phyloP scores from a whole-genome alignment of 73 alveolate species.

The Symbiodinium pilosum region DNA sequence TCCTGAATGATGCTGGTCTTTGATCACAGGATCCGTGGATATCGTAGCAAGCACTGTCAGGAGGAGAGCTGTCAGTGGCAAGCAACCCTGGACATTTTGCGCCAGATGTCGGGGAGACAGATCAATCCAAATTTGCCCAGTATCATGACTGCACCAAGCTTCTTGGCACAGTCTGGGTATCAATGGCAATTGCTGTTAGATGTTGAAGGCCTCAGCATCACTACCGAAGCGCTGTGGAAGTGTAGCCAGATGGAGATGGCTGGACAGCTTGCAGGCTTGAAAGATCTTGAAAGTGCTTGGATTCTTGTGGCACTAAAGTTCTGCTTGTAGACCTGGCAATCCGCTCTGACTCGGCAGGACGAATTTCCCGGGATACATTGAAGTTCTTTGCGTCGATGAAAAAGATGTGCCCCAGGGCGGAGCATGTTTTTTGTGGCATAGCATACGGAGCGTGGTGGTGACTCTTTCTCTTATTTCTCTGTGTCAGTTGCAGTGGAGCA shows the following conservation, averaged over 20 bases:
- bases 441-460: no score
- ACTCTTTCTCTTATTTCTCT: no score
- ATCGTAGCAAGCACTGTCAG: no score
- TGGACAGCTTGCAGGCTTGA: conserved; percentile 7
- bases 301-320: no score
- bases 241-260: conserved; percentile 20
- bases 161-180: no score
- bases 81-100: conserved; percentile 43
- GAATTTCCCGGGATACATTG: background rate
- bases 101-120: conserved; percentile 37
- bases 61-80: conserved; percentile 85
- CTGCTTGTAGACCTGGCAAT: background rate
- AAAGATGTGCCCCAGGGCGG: no score
- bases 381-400: background rate
- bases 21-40: no score
- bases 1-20: no score
- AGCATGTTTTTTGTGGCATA: no score
- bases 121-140: conserved; percentile 74
- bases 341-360: background rate
- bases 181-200: no score
- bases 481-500: no score
- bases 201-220: conserved; percentile 42
- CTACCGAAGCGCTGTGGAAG: conserved; percentile 26
- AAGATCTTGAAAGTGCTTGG: no score
- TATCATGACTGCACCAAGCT: background rate